Conservation (phyloP, 2,329 filamentous ascomycete genomes). For the Aspergillus sp. region DNA sequence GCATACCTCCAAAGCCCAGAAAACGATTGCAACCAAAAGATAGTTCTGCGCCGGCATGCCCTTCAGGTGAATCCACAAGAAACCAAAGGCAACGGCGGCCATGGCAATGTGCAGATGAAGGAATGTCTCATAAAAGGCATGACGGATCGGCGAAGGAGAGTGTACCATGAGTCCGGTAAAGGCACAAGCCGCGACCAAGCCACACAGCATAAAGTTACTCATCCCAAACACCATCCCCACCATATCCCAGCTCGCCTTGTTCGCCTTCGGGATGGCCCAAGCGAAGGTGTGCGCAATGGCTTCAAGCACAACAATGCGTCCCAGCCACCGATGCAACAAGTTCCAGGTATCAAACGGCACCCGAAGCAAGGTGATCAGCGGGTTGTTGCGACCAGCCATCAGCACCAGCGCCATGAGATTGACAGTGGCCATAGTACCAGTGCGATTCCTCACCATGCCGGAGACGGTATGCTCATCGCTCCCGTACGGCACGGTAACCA, state of each 20-base stretch:
- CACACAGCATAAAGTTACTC: slow-evolving; percentile 32
- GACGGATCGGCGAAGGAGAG: slow-evolving; percentile 72
- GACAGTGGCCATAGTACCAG: slow-evolving; percentile 35
- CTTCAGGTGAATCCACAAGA: slow-evolving; percentile 73
- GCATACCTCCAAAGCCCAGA: slow-evolving; percentile 65
- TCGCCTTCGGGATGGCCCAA: slow-evolving; percentile 66
- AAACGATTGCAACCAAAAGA: slow-evolving; percentile 63
- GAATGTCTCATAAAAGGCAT: slow-evolving; percentile 97
- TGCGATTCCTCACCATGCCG: slow-evolving; percentile 38
- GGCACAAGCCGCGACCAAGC: slow-evolving; percentile 44
- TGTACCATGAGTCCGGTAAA: slow-evolving; percentile 62
- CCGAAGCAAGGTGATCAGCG: slow-evolving; percentile 36
- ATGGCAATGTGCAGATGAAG: slow-evolving; percentile 76
- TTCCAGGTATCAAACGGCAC: slow-evolving; percentile 41
- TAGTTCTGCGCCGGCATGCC: slow-evolving; percentile 64
- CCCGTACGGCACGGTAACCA: slow-evolving; percentile 36
- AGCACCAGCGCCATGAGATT: slow-evolving; percentile 40
- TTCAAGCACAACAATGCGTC: slow-evolving; percentile 63
- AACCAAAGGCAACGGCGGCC: slow-evolving; percentile 60
- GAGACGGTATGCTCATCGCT: slow-evolving; percentile 27
- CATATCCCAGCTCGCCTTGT: slow-evolving; percentile 32
- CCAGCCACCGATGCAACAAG: slow-evolving; percentile 71
- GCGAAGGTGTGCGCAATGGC: slow-evolving; percentile 62
- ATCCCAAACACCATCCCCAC: slow-evolving; percentile 23
- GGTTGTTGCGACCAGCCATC: slow-evolving; percentile 39